Percentiles rank a stretch among this genome's conserved stretches.
phyloP scores from a whole-genome alignment of 176 grass and related monocot genomes.

The Dendrocalamus sinicus region DNA sequence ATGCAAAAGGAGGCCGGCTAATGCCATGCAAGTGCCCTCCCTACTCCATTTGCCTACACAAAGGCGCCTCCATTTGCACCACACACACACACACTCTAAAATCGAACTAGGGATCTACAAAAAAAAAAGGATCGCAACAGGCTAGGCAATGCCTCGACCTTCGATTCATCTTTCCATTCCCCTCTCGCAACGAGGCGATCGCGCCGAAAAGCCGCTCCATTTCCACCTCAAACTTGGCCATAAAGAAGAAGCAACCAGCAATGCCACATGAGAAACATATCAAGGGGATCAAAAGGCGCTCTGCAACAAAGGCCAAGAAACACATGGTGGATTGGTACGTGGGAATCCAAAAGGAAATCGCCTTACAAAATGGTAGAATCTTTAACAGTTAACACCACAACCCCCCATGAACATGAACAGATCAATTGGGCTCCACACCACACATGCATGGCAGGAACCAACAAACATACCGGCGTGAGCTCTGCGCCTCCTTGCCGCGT shows the following conservation, averaged over 20 bases:
- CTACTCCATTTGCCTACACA: constrained; percentile 31
- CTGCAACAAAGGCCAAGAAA: background rate
- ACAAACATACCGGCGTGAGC: constrained; percentile 55
- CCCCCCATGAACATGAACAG: background rate
- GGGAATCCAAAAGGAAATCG: constrained; percentile 21
- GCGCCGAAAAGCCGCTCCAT: constrained; percentile 21
- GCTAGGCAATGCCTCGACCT: background rate
- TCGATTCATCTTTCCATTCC: background rate
- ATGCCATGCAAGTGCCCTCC: constrained; percentile 37
- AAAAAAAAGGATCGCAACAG: background rate
- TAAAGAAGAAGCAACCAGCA: constrained; percentile 10
- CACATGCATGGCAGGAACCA: constrained; percentile 30
- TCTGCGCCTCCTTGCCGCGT: constrained; percentile 26
- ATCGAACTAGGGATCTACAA: constrained; percentile 20
- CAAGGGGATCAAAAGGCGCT: background rate
- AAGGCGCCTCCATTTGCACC: constrained; percentile 12
- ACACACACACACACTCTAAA: background rate
- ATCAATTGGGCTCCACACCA: background rate
- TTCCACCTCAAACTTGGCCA: constrained; percentile 27
- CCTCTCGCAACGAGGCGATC: background rate
- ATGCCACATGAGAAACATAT: constrained; percentile 14
- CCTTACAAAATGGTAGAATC: background rate
- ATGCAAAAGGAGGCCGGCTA: constrained; percentile 28
- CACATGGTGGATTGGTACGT: constrained; percentile 22
- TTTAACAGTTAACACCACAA: background rate